Evolutionary conservation across 1,284 basidiomycete species (phyloP).

Genomic region (Cutaneotrichosporon sp.): DNA sequence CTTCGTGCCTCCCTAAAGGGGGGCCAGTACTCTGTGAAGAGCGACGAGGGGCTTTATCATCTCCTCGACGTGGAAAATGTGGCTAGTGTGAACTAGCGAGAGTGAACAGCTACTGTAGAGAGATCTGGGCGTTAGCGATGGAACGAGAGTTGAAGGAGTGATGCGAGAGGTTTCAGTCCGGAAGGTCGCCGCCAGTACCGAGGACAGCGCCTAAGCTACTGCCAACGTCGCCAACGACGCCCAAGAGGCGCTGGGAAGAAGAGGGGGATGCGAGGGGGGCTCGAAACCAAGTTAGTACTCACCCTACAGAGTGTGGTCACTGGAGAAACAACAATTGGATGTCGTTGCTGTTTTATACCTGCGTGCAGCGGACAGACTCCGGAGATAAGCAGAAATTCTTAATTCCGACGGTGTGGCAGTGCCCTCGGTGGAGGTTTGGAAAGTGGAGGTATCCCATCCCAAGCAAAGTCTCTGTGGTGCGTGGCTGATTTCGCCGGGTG

Average conservation of each 20-base stretch:
- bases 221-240: too few species aligned
- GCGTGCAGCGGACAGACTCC: neutral
- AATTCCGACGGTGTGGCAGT: neutral
- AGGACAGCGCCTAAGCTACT: too few species aligned
- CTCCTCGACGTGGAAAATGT: constrained; percentile 49
- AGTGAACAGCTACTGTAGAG: constrained; percentile 46
- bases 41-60: constrained; percentile 46
- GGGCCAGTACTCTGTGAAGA: constrained; percentile 46
- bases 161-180: too few species aligned
- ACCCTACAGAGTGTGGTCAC: constrained; percentile 8
- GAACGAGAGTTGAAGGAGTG: neutral
- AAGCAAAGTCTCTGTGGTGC: too few species aligned
- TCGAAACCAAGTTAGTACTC: neutral
- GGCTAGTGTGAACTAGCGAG: constrained; percentile 49
- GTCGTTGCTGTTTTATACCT: neutral
- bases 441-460: neutral
- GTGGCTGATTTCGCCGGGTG: constrained; percentile 1
- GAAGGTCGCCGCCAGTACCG: too few species aligned
- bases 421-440: too few species aligned
- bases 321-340: neutral
- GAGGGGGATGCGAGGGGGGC: neutral
- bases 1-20: constrained; percentile 30
- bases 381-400: neutral
- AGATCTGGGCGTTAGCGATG: constrained; percentile 26
- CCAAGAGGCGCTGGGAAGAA: neutral